A percentile compares a stretch with the other conserved stretches of the same genome.
phyloP scores from a whole-genome alignment of 352 stramenopile species.

The Saprolegnia diclina region DNA sequence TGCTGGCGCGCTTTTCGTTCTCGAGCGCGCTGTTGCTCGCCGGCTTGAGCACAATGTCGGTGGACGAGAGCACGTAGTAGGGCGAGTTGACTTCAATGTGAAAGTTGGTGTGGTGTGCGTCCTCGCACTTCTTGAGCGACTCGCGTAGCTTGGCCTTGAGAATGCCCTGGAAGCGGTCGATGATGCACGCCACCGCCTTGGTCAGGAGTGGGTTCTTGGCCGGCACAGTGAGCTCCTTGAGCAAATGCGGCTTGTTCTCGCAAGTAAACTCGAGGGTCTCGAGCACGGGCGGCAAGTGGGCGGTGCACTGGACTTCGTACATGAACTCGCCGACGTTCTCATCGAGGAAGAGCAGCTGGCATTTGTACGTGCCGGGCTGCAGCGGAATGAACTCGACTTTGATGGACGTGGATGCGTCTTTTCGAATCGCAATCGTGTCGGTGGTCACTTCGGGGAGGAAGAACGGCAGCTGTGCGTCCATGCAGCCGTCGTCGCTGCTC shows the following conservation, averaged over 20 bases:
- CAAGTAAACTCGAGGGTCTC: conserved; percentile 81
- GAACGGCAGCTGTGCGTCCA: conserved; percentile 61
- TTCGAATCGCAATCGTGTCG: conserved; percentile 42
- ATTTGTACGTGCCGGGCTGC: conserved; percentile 81
- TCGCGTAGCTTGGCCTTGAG: conserved; percentile 73
- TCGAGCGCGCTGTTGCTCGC: conserved; percentile 17
- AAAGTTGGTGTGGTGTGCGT: conserved; percentile 58
- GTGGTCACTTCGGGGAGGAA: conserved; percentile 57
- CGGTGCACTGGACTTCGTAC: conserved; percentile 83
- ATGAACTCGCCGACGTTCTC: conserved; percentile 91
- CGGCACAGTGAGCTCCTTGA: conserved; percentile 71
- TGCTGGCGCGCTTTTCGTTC: conserved; percentile 9
- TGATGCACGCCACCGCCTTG: conserved; percentile 55
- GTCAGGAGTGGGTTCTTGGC: conserved; percentile 74
- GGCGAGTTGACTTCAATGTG: conserved; percentile 81
- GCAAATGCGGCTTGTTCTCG: conserved; percentile 49
- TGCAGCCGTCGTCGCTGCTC: conserved; percentile 53
- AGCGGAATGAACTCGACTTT: conserved; percentile 88
- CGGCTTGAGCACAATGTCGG: conserved; percentile 47
- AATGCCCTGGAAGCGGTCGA: conserved; percentile 62
- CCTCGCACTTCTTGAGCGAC: conserved; percentile 68
- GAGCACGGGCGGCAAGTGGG: conserved; percentile 62
- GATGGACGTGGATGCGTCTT: conserved; percentile 51
- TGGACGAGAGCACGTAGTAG: conserved; percentile 64
- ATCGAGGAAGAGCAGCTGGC: conserved; percentile 87